These are phyloP conservation scores for Helichrysum umbraculigerum DNA, from an alignment of 129 eudicot genomes.

Conservation along the genomic window DNA sequence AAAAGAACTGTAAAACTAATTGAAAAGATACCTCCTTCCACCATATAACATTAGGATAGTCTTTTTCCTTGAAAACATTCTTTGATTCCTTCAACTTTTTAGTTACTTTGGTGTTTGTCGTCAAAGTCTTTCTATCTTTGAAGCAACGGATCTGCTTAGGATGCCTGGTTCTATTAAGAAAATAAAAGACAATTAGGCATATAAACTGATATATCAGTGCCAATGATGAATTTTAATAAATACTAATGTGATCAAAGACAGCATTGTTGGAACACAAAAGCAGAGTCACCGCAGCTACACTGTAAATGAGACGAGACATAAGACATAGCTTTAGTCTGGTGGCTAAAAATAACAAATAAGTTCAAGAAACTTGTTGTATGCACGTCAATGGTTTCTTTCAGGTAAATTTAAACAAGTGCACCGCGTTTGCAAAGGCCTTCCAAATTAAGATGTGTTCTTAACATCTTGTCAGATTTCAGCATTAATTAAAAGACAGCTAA, in stretches of 20 bases:
- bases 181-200: conserved; percentile 1
- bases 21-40: conserved; percentile 81
- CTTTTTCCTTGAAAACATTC: conserved; percentile 48
- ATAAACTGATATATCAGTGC: neutral
- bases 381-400: neutral
- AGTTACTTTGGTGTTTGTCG: conserved; percentile 44
- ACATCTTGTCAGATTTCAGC: neutral
- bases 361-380: neutral
- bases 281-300: neutral
- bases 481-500: neutral
- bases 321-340: neutral
- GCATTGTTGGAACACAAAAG: neutral
- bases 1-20: conserved; percentile 8
- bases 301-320: neutral
- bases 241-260: neutral
- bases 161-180: conserved; percentile 33
- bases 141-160: conserved; percentile 40
- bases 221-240: neutral
- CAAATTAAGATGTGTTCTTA: neutral
- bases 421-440: neutral
- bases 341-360: neutral
- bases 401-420: neutral
- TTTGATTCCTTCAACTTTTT: conserved; percentile 41
- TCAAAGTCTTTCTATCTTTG: conserved; percentile 46
- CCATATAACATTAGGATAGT: conserved; percentile 68